Evolutionary conservation across 2,329 filamentous ascomycete genomes (phyloP).

Genomic region (Lojkania enalia): DNA sequence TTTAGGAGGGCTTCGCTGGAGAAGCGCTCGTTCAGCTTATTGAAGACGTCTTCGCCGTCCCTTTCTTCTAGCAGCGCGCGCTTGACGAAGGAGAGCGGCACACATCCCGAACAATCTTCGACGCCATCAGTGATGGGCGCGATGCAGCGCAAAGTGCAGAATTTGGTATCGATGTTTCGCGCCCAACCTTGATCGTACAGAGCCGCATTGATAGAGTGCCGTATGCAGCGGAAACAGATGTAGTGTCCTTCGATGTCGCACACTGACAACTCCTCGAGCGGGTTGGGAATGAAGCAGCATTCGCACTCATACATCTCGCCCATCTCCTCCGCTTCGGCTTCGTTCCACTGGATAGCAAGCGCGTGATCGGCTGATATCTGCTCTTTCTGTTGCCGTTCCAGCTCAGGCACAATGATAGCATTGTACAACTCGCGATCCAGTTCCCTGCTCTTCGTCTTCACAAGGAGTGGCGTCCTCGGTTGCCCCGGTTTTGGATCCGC

Average conservation of each 20-base stretch:
- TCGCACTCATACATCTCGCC: constrained; percentile 67
- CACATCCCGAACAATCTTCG: constrained; percentile 68
- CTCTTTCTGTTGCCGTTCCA: constrained; percentile 45
- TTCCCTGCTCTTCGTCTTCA: constrained; percentile 64
- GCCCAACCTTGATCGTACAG: constrained; percentile 93
- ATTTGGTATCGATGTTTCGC: constrained; percentile 72
- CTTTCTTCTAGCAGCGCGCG: constrained; percentile 72
- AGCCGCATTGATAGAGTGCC: constrained; percentile 79
- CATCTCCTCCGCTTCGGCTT: constrained; percentile 52
- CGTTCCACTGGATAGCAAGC: constrained; percentile 52
- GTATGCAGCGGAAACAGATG: constrained; percentile 81
- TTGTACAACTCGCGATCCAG: constrained; percentile 56
- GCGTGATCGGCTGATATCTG: constrained; percentile 46
- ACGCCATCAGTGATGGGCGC: constrained; percentile 63
- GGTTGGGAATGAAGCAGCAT: constrained; percentile 72
- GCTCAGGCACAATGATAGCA: constrained; percentile 47
- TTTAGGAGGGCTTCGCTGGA: constrained; percentile 75
- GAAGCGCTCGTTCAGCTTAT: constrained; percentile 76
- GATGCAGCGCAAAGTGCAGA: constrained; percentile 79
- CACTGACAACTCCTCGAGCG: constrained; percentile 75
- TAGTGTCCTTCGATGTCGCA: constrained; percentile 71
- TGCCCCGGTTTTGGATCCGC: constrained; percentile 58
- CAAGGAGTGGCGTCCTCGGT: constrained; percentile 63
- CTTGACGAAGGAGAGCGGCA: constrained; percentile 70
- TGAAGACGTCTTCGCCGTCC: constrained; percentile 71